Base-by-base conservation (phyloP, 495 filamentous ascomycete genomes). In the Penicillium paxilli region DNA sequence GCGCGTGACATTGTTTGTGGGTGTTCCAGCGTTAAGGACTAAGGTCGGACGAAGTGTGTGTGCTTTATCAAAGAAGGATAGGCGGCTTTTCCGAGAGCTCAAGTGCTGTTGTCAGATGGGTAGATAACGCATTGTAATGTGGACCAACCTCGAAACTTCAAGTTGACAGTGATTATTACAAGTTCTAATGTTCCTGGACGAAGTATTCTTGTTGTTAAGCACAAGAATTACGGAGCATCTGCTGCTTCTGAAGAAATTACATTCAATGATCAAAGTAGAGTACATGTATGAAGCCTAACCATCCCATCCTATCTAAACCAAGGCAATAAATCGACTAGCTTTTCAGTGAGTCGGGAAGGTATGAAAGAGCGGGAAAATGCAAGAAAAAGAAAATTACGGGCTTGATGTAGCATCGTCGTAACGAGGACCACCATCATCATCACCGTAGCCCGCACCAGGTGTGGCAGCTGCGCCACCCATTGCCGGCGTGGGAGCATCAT, bases 401-500 rank as follows among this genome's bases (percentile, higher is more conserved):
- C 77, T 80, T 22, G 78, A 78, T 21, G 75, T 80, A 26, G 67
- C 72, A 30, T 84, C 81, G 22, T 81, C 80, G 61, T 85, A 85
- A 44, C 78, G 70, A 1, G 82, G 81, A 11, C 75, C 80, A 23
- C 69, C 73, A 56, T 87, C 86, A 56, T 86, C 83, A 42, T 76
- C 81, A 5, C 75, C 72, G 49, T 80, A 78, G 33, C 82, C 85
- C 9, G 86, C 85, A 10, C 88, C 90, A 3, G 91, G 91, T 0
- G 90, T 93, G 65, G 89, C 87, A 19, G 88, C 83, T 44, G 70
- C 73, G 25, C 77, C 76, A 28, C 82, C 84, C 62, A 88, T 90
- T 0, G 85, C 91, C 0, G 91, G 91, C 3, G 92, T 96, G 3
- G 89, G 88, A 2, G 89, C 89, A 50, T 85, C 83, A 53, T 75